A percentile compares a stretch with the other conserved stretches of the same genome.
Evolutionary conservation across 2,329 filamentous ascomycete species (phyloP).

Genomic region (Cladosporium sp.): DNA sequence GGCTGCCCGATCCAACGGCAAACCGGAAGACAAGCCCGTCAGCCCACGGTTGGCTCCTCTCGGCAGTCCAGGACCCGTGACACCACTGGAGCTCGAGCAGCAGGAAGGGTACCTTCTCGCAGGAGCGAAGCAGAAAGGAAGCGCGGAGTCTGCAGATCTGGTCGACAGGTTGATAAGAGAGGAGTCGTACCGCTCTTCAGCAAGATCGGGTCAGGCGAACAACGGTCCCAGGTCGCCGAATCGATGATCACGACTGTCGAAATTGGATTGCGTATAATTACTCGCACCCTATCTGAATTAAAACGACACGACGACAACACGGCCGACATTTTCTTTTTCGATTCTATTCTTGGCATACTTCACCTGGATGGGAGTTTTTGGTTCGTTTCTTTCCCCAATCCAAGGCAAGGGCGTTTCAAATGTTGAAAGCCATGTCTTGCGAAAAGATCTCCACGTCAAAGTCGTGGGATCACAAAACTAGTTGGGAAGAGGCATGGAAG

Average conservation of each 20-base stretch:
- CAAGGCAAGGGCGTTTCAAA: neutral
- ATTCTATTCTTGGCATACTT: neutral
- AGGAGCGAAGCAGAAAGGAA: conserved; percentile 31
- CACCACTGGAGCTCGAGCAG: conserved; percentile 48
- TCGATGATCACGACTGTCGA: neutral
- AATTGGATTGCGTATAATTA: neutral
- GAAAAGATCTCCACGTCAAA: neutral
- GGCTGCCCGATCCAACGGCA: conserved; percentile 20
- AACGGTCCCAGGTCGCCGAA: neutral
- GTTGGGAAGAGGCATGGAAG: neutral
- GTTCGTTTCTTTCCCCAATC: neutral
- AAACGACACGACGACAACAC: neutral
- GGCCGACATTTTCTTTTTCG: neutral
- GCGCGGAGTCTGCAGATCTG: conserved; percentile 33
- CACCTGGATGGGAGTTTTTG: no score
- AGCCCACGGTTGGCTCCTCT: conserved; percentile 48
- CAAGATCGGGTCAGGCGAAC: conserved; percentile 7
- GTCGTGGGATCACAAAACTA: neutral
- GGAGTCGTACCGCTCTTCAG: conserved; percentile 34
- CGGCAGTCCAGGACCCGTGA: conserved; percentile 50
- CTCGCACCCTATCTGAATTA: neutral
- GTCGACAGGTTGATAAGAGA: conserved; percentile 46
- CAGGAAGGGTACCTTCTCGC: conserved; percentile 43
- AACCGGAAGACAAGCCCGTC: conserved; percentile 34
- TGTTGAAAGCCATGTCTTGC: neutral